These are phyloP conservation scores for Pichia ethanolica DNA, from an alignment of 805 yeast genomes.

Conservation along the genomic window DNA sequence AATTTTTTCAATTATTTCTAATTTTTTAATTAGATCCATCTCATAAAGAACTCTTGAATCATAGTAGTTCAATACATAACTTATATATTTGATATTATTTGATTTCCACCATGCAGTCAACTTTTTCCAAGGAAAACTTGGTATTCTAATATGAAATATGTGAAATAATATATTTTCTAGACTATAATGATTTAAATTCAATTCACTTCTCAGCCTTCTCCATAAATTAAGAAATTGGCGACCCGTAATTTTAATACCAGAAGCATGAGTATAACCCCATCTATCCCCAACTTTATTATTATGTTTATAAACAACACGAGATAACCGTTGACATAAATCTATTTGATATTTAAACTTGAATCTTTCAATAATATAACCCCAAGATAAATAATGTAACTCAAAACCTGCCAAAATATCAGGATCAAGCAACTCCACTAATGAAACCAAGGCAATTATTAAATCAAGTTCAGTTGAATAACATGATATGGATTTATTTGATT, in stretches of 20 bases:
- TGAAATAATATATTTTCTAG: conserved; percentile 72
- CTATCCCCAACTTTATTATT: conserved; percentile 52
- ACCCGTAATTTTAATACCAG: conserved; percentile 64
- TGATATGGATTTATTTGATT: conserved; percentile 25
- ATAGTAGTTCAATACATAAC: conserved; percentile 40
- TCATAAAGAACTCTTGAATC: conserved; percentile 37
- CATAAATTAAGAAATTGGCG: conserved; percentile 81
- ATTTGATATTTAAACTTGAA: conserved; percentile 36
- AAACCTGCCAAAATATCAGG: conserved; percentile 87
- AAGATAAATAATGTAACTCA: conserved; percentile 71
- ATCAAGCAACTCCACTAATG: conserved; percentile 55
- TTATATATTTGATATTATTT: conserved; percentile 16
- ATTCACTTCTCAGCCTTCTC: conserved; percentile 61
- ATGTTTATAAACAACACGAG: conserved; percentile 47
- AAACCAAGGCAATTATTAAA: conserved; percentile 48
- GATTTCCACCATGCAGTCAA: conserved; percentile 42
- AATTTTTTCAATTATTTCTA: conserved; percentile 62
- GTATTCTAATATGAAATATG: conserved; percentile 57
- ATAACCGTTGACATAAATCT: conserved; percentile 50
- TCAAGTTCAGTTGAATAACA: conserved; percentile 47
- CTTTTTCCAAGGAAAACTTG: conserved; percentile 45
- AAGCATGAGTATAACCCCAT: conserved; percentile 79
- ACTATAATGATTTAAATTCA: conserved; percentile 59
- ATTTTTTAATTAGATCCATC: conserved; percentile 43
- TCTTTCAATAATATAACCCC: conserved; percentile 86